A percentile compares a stretch with the other conserved stretches of the same genome.
These are phyloP conservation scores for Ceratobasidium sp. DNA, from an alignment of 1,284 basidiomycete genomes.

Conservation along the genomic window DNA sequence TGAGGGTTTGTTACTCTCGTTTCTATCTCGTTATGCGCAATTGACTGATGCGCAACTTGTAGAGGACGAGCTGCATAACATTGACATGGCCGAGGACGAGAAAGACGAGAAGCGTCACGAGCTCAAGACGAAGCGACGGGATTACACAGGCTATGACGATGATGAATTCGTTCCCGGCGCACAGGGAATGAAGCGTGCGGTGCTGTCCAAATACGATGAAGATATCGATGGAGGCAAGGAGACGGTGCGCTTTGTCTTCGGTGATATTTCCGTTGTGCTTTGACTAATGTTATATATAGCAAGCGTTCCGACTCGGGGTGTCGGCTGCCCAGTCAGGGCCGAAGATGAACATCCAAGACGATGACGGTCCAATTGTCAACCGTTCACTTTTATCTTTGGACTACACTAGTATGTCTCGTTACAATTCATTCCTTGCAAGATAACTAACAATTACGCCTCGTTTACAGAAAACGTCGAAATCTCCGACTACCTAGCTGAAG, in stretches of 20 bases:
- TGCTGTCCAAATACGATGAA: constrained; percentile 95
- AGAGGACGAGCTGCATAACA: constrained; percentile 98
- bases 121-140: constrained; percentile 86
- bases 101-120: constrained; percentile 80
- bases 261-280: neutral
- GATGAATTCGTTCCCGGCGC: constrained; percentile 83
- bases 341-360: constrained; percentile 61
- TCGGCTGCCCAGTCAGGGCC: constrained; percentile 59
- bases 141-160: constrained; percentile 97
- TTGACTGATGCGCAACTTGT: constrained; percentile 24
- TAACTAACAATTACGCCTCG: neutral
- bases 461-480: constrained; percentile 84
- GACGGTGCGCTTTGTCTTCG: constrained; percentile 60
- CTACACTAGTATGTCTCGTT: constrained; percentile 78
- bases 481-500: constrained; percentile 89
- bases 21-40: neutral
- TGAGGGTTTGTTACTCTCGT: constrained; percentile 68
- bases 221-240: constrained; percentile 76
- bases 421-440: neutral
- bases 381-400: constrained; percentile 88
- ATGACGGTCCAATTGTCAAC: constrained; percentile 73
- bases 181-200: constrained; percentile 80
- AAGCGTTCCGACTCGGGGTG: constrained; percentile 83
- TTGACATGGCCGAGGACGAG: constrained; percentile 90
- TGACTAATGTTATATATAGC: constrained; percentile 22